Evolutionary conservation across 257 asterid genomes (phyloP).

Genomic region (Nicotiana tomentosiformis): DNA sequence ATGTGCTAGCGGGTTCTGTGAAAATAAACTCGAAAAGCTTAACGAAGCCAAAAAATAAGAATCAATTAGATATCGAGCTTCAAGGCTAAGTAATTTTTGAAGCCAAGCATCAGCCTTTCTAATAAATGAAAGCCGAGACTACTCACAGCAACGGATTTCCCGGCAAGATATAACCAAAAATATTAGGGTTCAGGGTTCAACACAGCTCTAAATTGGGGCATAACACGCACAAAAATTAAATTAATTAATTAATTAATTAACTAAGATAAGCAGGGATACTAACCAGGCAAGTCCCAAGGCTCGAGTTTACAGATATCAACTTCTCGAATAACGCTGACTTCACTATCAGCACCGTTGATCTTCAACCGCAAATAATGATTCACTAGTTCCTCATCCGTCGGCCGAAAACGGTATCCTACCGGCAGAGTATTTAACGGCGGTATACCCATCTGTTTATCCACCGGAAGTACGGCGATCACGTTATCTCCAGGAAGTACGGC

Average conservation of each 20-base stretch:
- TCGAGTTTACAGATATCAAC: constrained; percentile 77
- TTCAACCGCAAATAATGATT: constrained; percentile 69
- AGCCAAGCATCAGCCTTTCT: neutral
- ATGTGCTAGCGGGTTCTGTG: neutral
- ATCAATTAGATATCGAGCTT: neutral
- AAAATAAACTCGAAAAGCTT: neutral
- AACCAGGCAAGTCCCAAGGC: constrained; percentile 87
- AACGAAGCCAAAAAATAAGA: neutral
- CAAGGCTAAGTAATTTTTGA: neutral
- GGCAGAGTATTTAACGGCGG: constrained; percentile 55
- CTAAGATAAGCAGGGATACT: neutral
- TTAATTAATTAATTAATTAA: neutral
- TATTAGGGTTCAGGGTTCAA: neutral
- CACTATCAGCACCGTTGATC: constrained; percentile 51
- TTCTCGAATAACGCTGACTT: constrained; percentile 72
- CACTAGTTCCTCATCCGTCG: constrained; percentile 86
- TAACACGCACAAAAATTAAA: neutral
- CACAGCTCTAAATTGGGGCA: neutral
- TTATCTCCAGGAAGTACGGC: constrained; percentile 41
- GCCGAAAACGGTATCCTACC: constrained; percentile 87
- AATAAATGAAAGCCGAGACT: neutral
- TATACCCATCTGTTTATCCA: constrained; percentile 43
- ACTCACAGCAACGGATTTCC: neutral
- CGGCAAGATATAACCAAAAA: neutral
- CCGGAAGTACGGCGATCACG: constrained; percentile 57